Base-by-base conservation (phyloP, 345 rosid species). In the Erucastrum elatum region DNA sequence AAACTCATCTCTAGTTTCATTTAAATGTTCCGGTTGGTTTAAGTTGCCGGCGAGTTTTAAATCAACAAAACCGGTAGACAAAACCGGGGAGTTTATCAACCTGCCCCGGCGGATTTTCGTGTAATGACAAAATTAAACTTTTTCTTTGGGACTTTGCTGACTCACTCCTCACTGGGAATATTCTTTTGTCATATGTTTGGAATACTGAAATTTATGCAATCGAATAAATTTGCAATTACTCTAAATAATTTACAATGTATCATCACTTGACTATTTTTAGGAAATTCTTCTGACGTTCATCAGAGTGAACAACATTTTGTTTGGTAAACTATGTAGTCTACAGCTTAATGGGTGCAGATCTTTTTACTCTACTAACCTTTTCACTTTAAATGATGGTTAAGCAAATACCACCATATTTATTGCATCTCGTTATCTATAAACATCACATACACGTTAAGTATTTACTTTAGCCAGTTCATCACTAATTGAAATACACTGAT, bases 121-220 rank as follows among this genome's bases (percentile, higher is more conserved):
- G 67, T 64, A 69, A 2, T 69, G 79, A 68, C 83, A 80, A 80
- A 75, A 39, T 0, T 30, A 8, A 70, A 63, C 83, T 80, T 80
- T 49, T 80, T 74, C 29, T 8, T 34, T 35, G 2, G 46, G 13
- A 6, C 1, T 72, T 68, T 62, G 71, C 61, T 74, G 78, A 79
- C 78, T 61, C 56, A 49, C 2, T 70, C 27, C 30, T 51, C 9
- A 35, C 2, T 70, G 16, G 74, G 4, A 26, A 30, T 13, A 26
- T 68, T 46, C 17, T 44, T 67, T 12, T 66, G 5, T 41, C 56
- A 66, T 25, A 11, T 25, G 13, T 66, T 67, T 3, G 35, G 13
- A n/a, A n/a, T 67, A 13, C 34, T 46, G 71, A 27, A 46, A n/a
- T 12, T 49, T 13, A 69, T 69, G 62, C 62, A 9, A 49, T 29